Percentiles rank a stretch among this genome's conserved stretches.
phyloP scores from a whole-genome alignment of 495 filamentous ascomycete species.

The Aspergillus sparsus region DNA sequence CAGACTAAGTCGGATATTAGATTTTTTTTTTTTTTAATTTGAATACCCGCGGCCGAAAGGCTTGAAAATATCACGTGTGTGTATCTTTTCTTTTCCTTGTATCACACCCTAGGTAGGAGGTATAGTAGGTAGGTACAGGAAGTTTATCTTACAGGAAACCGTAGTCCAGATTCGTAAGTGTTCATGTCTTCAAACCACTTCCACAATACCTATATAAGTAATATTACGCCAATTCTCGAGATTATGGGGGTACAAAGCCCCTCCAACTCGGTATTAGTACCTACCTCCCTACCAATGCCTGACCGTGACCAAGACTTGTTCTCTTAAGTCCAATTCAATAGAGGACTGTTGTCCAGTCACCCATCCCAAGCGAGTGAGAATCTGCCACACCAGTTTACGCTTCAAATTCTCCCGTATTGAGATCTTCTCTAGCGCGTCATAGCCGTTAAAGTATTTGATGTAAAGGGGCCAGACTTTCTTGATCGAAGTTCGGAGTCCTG shows the following conservation, averaged over 20 bases:
- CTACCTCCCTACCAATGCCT: constrained; percentile 43
- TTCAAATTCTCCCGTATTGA: constrained; percentile 78
- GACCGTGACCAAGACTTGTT: constrained; percentile 46
- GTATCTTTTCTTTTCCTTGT: constrained; percentile 1
- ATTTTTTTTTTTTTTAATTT: too few relatives aligned
- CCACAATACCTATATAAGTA: too few relatives aligned
- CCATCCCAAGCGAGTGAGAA: constrained; percentile 49
- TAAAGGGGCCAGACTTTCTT: constrained; percentile 54
- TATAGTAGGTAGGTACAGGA: too few relatives aligned
- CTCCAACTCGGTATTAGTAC: too few relatives aligned
- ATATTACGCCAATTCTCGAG: too few relatives aligned
- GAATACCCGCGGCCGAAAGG: constrained; percentile 13
- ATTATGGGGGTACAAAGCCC: too few relatives aligned
- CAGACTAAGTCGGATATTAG: constrained; percentile 8
- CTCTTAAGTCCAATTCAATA: constrained; percentile 36
- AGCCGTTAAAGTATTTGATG: constrained; percentile 84
- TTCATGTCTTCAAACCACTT: too few relatives aligned
- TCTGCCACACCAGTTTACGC: constrained; percentile 73
- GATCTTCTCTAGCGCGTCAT: constrained; percentile 84
- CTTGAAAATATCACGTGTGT: constrained; percentile 18
- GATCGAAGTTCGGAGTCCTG: constrained; percentile 55
- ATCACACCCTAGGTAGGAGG: too few relatives aligned
- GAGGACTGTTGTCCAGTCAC: constrained; percentile 34
- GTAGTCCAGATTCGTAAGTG: too few relatives aligned
- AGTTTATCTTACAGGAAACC: too few relatives aligned